Base-by-base conservation (phyloP, 140 eudicot species). In the Erigeron philadelphicus region DNA sequence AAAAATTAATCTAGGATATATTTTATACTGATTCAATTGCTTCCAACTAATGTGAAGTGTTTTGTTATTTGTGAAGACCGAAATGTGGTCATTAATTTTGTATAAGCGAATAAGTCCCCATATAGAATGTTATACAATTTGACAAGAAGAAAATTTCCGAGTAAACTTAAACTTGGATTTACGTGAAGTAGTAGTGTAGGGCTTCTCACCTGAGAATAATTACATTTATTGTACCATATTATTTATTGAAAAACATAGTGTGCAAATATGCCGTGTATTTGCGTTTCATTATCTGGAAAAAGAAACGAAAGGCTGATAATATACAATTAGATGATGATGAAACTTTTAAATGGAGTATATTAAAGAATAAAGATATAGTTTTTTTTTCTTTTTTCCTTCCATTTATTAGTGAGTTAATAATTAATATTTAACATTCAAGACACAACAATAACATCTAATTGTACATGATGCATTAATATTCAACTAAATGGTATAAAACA, bases 1-100 rank as follows among this genome's bases (percentile, higher is more conserved):
- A 31, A 31, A 31, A 31, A 2, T 31, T 31, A 31, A 31, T 46
- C 5, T 57, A 49, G 40, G 46, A 53, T 2, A 54, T 49, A 60
- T 49, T 7, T 41, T 56, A 48, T 48, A 59, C 44, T 23, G 57
- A 66, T 66, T 64, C 47, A 10, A 9, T 46, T 25, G 19, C 69
- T 72, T 44, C 58, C 45, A 6, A 44, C 6, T 38, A 73, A 61
- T 4, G 7, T 42, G 41, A 76, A 76, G 63, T 25, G 71, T 13
- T 23, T 40, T 58, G 52, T 17, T 72, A 72, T 73, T 53, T 74
- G 57, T 75, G 12, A 70, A 49, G 83, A 66, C 83, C 83, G 8
- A 40, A 70, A 70, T 9, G 35, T 41, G 72, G 83, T 75, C 80
- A 11, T 65, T 67, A 53, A 71, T 79, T 75, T 75, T 79, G 76